A percentile compares a stretch with the other conserved stretches of the same genome.
Evolutionary conservation across 768 basidiomycete genomes (phyloP).

Genomic region (Pleurotus tuber-regium): DNA sequence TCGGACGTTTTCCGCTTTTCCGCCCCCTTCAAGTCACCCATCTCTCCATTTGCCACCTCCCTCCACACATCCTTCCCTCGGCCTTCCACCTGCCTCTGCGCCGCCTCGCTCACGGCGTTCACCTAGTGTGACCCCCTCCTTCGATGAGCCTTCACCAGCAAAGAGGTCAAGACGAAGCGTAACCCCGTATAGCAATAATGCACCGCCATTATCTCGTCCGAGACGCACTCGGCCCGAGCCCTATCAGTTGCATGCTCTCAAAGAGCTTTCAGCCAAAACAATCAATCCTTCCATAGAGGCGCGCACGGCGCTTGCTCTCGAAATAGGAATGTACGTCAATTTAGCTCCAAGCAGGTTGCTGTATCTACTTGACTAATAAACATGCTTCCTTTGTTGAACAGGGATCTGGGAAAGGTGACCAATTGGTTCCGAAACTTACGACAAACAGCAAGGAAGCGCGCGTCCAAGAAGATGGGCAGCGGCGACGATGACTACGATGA

Average conservation of each 20-base stretch:
- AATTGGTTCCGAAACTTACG: conserved; percentile 88
- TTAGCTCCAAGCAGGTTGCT: conserved; percentile 1
- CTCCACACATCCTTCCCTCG: conserved; percentile 31
- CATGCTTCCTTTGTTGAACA: conserved; percentile 19
- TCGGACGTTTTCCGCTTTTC: conserved; percentile 45
- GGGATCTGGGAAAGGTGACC: conserved; percentile 82
- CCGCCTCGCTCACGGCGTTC: conserved; percentile 29
- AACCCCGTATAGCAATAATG: conserved; percentile 43
- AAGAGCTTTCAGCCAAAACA: conserved; percentile 65
- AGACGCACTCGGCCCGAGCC: conserved; percentile 78
- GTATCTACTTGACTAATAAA: background rate
- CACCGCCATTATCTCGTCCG: conserved; percentile 46
- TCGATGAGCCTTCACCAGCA: conserved; percentile 31
- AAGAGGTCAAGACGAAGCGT: conserved; percentile 36
- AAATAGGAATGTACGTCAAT: conserved; percentile 70
- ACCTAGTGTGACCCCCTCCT: conserved; percentile 36
- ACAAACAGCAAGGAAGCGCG: conserved; percentile 75
- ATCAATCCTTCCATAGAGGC: conserved; percentile 79
- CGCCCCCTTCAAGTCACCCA: conserved; percentile 46
- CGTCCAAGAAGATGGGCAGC: conserved; percentile 45
- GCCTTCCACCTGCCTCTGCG: conserved; percentile 16
- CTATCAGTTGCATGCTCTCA: conserved; percentile 72
- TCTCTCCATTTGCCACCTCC: conserved; percentile 38
- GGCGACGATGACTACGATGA: conserved; percentile 48
- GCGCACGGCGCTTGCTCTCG: conserved; percentile 66